A percentile compares a stretch with the other conserved stretches of the same genome.
These are phyloP conservation scores for Penicillium angulare DNA, from an alignment of 495 filamentous ascomycete genomes.

Conservation along the genomic window DNA sequence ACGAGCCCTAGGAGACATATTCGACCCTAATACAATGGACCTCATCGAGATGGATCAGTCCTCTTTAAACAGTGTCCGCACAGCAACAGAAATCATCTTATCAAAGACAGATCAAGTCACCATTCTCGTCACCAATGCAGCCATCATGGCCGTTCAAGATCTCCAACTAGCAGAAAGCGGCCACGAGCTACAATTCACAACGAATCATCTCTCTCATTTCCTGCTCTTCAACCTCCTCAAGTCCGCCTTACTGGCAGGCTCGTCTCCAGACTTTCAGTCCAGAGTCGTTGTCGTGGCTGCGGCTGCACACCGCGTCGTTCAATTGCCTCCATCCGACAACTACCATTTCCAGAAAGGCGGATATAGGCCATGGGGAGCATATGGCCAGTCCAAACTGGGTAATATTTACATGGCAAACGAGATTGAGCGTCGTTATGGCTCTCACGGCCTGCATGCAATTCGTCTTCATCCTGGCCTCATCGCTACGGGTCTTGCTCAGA, in stretches of 20 bases:
- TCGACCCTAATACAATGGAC: conserved; percentile 28
- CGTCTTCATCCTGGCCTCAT: conserved; percentile 44
- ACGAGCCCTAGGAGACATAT: conserved; percentile 25
- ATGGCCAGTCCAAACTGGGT: conserved; percentile 38
- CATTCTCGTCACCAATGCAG: conserved; percentile 50
- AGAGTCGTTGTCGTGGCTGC: conserved; percentile 45
- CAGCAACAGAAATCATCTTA: conserved; percentile 37
- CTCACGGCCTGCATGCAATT: conserved; percentile 35
- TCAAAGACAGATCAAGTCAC: conserved; percentile 41
- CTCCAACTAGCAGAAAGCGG: conserved; percentile 37
- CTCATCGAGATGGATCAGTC: conserved; percentile 38
- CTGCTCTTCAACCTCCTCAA: conserved; percentile 49
- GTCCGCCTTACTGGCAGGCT: conserved; percentile 38
- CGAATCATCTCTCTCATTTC: conserved; percentile 53
- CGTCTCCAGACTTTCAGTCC: conserved; percentile 38
- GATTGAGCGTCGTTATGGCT: conserved; percentile 44
- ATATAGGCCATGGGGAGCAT: conserved; percentile 37
- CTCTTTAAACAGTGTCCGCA: conserved; percentile 42
- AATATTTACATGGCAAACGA: conserved; percentile 45
- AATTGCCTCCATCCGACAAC: conserved; percentile 23
- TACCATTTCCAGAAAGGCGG: conserved; percentile 27
- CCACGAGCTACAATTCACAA: conserved; percentile 48
- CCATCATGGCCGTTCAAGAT: conserved; percentile 45
- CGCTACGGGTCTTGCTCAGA: conserved; percentile 17
- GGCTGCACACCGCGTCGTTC: conserved; percentile 28